Base-by-base conservation (phyloP, 2,329 filamentous ascomycete species). In the Hypoxylon sp. region DNA sequence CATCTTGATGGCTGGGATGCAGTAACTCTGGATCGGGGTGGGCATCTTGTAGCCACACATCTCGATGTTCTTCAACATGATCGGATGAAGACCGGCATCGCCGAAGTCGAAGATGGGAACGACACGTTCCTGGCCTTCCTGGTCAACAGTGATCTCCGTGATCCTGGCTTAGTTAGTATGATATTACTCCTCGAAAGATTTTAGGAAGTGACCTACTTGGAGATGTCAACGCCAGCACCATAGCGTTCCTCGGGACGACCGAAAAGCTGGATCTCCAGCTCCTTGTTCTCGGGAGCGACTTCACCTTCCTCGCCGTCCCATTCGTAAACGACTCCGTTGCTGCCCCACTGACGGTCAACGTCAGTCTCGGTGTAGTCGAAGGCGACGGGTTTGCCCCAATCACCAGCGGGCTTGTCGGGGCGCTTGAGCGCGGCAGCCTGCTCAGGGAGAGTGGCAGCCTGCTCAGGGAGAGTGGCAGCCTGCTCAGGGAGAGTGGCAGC, bases 301-400 rank as follows among this genome's bases (percentile, higher is more conserved):
- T 98, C 95, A 1, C 95, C 96, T 70, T 85, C 92, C 2, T 97
- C 93, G 9, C 93, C 93, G 16, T 89, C 84, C 91, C 92, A 98
- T 73, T 94, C 87, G 72, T 98, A 98, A 44, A 91, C 83, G 0
- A 76, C 80, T n/a, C 88, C 89, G 57, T 86, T 85, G 36, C 81
- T 77, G 12, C 83, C 85, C 79, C 83, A 88, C 2, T 76, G 72
- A 73, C 72, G 38, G n/a, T 70, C 58, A 6, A 69, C 64, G 26
- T 71, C 68, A 22, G 71, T 75, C 8, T 74, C 73, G 1, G 79
- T 74, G 73, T 89, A 89, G 71, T 88, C 80, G 70, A 84, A 82
- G 0, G 81, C 77, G 2, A 78, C 75, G 0, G 78, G 79, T 49
- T 81, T 72, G 8, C 78, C 78, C 86, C 86, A 89, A 11, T 81